phyloP scores from a whole-genome alignment of 768 basidiomycete species.

The Xerocomellus dryophilus region DNA sequence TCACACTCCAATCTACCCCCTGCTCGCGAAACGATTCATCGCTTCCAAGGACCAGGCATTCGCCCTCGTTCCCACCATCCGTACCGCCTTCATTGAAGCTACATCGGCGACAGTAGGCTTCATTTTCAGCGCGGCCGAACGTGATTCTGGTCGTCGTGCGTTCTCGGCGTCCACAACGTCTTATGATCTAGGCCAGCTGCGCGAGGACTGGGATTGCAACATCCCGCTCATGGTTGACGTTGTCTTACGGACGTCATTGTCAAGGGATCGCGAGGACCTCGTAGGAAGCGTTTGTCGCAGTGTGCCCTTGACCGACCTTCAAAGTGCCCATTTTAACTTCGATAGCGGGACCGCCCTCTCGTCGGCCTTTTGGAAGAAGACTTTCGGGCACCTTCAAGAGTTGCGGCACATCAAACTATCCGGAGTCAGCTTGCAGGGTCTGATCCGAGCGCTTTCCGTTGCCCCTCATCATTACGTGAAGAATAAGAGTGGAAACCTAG shows the following conservation, averaged over 20 bases:
- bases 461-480: not conserved
- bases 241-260: conserved; percentile 4
- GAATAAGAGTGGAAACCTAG: not conserved
- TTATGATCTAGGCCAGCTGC: conserved; percentile 3
- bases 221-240: conserved; percentile 20
- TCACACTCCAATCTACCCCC: conserved; percentile 9
- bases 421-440: conserved; percentile 4
- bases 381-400: conserved; percentile 15
- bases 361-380: conserved; percentile 14
- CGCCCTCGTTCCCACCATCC: conserved; percentile 9
- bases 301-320: conserved; percentile 12
- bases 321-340: conserved; percentile 9
- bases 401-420: conserved; percentile 13
- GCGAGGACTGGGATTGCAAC: conserved; percentile 19
- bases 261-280: conserved; percentile 12
- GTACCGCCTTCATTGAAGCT: conserved; percentile 8
- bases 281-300: conserved; percentile 10
- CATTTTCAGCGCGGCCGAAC: conserved; percentile 14
- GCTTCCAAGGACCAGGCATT: not conserved
- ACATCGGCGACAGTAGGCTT: conserved; percentile 12
- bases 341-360: conserved; percentile 10
- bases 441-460: conserved; percentile 7
- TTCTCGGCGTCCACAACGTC: conserved; percentile 6
- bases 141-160: conserved; percentile 6
- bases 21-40: conserved; percentile 17